Evolutionary conservation across 345 rosid genomes (phyloP), one percentile per base, ranked within the genome.

Genomic region (Erysimum cheiranthoides): DNA sequence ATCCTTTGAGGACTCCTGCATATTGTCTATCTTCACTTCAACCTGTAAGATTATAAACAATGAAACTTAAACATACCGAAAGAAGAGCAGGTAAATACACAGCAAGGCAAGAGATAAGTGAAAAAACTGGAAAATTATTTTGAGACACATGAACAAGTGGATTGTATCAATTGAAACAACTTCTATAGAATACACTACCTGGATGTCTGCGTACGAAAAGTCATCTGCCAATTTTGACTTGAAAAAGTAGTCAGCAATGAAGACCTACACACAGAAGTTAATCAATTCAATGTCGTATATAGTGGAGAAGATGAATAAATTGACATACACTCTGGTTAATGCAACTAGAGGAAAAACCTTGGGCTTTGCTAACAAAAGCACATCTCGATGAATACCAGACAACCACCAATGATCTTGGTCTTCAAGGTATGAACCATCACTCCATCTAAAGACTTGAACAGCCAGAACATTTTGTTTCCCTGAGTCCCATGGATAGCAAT

Each of bases 361-460:
- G 66, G 99, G 97, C 82, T 95, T 95, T 73, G 99, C 88, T 76
- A 95, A 84, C 86, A 95, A 90, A 78, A 89, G 97, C 84, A 95
- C 99, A 31, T 95, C 99, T 17, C 97, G 96, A 60, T 92, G 99
- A 70, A 95, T 84, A 58, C 97, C 99, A 57, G 99, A 95, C 76
- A 95, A 81, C 97, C 98, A 79, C 99, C 99, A 95, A 73, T 95
- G 99, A 85, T 95, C 99, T 87, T 92, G 99, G 88, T 92, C 99
- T 86, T 95, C 99, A 66, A 95, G 98, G 82, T 92, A 95, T 69
- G 99, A 89, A 49, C 98, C 99, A 88, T 95, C 98, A 84, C 99
- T 90, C 99, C 99, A 95, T 87, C 99, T 90, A 78, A 86, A 81
- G 53, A 95, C 99, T 86, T 95, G 97, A 77, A 95, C 97, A 13